Evolutionary conservation across 768 basidiomycete species (phyloP).

Genomic region (Rhizopogon salebrosus): DNA sequence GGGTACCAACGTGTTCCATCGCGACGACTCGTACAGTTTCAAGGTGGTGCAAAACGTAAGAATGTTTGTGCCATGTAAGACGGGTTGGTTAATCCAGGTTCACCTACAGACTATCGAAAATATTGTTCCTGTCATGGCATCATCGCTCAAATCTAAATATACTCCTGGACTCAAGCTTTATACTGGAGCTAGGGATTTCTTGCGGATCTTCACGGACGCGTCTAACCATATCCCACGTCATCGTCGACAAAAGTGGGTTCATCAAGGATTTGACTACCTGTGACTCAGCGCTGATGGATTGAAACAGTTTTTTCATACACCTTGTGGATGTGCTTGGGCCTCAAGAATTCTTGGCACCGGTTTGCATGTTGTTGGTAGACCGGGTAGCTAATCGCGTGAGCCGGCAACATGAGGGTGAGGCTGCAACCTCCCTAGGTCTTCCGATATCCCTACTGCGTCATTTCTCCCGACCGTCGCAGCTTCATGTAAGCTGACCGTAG

Average conservation of each 20-base stretch:
- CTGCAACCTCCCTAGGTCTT: slow-evolving; percentile 52
- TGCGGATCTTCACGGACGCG: slow-evolving; percentile 92
- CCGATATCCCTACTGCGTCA: slow-evolving; percentile 65
- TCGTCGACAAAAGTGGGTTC: slow-evolving; percentile 74
- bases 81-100: not conserved
- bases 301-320: slow-evolving; percentile 78
- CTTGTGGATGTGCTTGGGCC: slow-evolving; percentile 79
- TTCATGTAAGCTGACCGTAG: slow-evolving; percentile 38
- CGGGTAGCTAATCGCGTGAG: slow-evolving; percentile 66
- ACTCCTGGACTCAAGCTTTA: slow-evolving; percentile 54
- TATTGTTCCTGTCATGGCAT: slow-evolving; percentile 90
- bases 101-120: slow-evolving; percentile 75
- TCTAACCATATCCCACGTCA: slow-evolving; percentile 89
- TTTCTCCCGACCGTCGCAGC: slow-evolving; percentile 40
- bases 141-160: slow-evolving; percentile 63
- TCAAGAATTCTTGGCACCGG: slow-evolving; percentile 72
- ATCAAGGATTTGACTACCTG: not conserved
- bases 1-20: slow-evolving; percentile 97
- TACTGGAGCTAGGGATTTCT: slow-evolving; percentile 69
- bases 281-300: slow-evolving; percentile 5
- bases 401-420: slow-evolving; percentile 58
- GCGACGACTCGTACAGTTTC: slow-evolving; percentile 95
- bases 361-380: slow-evolving; percentile 83
- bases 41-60: slow-evolving; percentile 87
- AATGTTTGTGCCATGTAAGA: not conserved